phyloP scores from a whole-genome alignment of 306 rosid genomes.

The Fragaria vesca region DNA sequence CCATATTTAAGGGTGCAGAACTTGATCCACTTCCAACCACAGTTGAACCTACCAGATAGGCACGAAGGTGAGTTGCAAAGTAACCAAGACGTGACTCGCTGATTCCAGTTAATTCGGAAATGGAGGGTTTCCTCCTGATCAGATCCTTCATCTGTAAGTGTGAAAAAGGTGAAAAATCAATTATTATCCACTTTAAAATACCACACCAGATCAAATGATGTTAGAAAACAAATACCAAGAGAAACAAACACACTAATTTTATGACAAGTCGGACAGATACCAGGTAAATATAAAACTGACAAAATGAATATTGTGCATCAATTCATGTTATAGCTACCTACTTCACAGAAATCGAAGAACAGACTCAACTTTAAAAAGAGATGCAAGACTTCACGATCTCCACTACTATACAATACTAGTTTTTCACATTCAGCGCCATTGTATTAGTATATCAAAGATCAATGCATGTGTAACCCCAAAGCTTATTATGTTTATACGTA shows the following conservation, averaged over 20 bases:
- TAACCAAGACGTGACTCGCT: slow-evolving; percentile 81
- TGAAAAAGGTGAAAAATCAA: not conserved
- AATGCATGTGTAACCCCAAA: not conserved
- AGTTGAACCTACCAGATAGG: slow-evolving; percentile 79
- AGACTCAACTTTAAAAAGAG: not conserved
- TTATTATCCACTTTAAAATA: slow-evolving; percentile 2
- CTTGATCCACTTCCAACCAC: slow-evolving; percentile 35
- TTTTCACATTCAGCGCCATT: not conserved
- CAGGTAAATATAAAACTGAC: not conserved
- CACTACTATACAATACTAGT: not conserved
- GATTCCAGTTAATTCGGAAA: slow-evolving; percentile 88
- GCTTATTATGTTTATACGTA: slow-evolving; percentile 34
- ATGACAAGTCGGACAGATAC: not conserved
- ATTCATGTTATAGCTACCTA: not conserved
- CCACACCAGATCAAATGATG: not conserved
- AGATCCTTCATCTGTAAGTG: slow-evolving; percentile 74
- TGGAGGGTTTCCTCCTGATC: slow-evolving; percentile 72
- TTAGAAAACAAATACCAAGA: not conserved
- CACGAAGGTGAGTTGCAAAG: slow-evolving; percentile 88
- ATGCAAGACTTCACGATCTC: not conserved
- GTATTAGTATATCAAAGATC: not conserved
- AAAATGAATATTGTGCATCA: not conserved
- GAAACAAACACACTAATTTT: not conserved
- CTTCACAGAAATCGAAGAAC: not conserved
- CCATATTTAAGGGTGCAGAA: slow-evolving; percentile 30